Conservation (phyloP, 2,329 filamentous ascomycete genomes). For the Westerdykella sp. region DNA sequence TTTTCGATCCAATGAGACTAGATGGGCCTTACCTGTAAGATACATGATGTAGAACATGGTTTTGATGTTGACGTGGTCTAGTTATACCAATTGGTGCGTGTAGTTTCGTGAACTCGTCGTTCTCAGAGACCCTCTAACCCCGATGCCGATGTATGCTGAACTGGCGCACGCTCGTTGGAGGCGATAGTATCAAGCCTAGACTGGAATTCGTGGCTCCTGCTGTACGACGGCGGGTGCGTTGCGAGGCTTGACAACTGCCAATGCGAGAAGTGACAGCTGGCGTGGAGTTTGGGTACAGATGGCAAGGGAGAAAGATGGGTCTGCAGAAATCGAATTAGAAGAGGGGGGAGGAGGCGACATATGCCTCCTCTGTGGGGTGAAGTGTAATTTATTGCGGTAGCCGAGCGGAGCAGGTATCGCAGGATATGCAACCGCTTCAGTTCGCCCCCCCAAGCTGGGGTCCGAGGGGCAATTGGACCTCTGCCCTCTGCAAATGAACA, state of each 20-base stretch:
- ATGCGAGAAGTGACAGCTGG: constrained; percentile 35
- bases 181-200: constrained; percentile 24
- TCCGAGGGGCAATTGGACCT: constrained; percentile 36
- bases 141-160: constrained; percentile 24
- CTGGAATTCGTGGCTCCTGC: constrained; percentile 32
- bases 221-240: constrained; percentile 30
- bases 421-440: constrained; percentile 31
- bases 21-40: constrained; percentile 35
- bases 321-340: constrained; percentile 31
- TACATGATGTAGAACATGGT: constrained; percentile 43
- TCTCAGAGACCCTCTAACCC: constrained; percentile 14
- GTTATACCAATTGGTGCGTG: constrained; percentile 20
- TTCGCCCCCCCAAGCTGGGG: constrained; percentile 50
- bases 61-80: constrained; percentile 15
- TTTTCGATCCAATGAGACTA: constrained; percentile 7
- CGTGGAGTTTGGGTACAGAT: constrained; percentile 15
- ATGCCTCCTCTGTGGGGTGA: constrained; percentile 35
- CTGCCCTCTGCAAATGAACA: constrained; percentile 28
- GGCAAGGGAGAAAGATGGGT: constrained; percentile 34
- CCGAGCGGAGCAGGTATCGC: constrained; percentile 35
- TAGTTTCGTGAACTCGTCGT: constrained; percentile 17
- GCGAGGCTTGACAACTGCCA: constrained; percentile 30
- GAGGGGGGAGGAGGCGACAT: constrained; percentile 24
- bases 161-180: constrained; percentile 32
- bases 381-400: constrained; percentile 38